phyloP scores from a whole-genome alignment of 1,284 basidiomycete genomes.

The Irpex rosettiformis region DNA sequence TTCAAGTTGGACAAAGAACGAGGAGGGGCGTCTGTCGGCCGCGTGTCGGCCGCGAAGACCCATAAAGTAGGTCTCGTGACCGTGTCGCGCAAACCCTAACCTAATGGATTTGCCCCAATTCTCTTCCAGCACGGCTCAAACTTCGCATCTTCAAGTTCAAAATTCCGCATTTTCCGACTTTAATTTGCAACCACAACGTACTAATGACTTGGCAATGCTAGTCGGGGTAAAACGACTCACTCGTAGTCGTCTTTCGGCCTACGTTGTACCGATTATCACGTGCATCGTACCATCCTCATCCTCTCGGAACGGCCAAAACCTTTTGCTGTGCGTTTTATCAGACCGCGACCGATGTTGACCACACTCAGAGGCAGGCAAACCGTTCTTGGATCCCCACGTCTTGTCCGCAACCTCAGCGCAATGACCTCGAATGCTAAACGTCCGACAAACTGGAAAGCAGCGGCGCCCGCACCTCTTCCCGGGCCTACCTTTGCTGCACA shows the following conservation, averaged over 20 bases:
- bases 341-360: neutral
- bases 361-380: neutral
- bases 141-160: no score
- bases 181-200: neutral
- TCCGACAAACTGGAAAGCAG: constrained; percentile 39
- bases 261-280: neutral
- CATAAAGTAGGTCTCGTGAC: no score
- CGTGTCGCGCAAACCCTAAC: no score
- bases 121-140: no score
- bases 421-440: constrained; percentile 18
- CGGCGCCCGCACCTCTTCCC: constrained; percentile 37
- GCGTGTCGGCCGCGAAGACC: no score
- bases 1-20: no score
- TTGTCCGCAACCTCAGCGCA: neutral
- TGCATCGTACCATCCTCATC: neutral
- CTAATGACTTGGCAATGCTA: neutral
- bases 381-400: neutral
- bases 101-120: no score
- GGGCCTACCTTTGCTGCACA: constrained; percentile 39
- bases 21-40: no score
- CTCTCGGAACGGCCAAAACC: neutral
- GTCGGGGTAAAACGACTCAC: neutral
- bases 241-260: neutral
- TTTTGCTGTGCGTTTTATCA: neutral
- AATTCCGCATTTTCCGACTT: no score